Evolutionary conservation across 352 stramenopile genomes (phyloP), one percentile per base, ranked within the genome.

Genomic region (Globisporangium abappressorium): DNA sequence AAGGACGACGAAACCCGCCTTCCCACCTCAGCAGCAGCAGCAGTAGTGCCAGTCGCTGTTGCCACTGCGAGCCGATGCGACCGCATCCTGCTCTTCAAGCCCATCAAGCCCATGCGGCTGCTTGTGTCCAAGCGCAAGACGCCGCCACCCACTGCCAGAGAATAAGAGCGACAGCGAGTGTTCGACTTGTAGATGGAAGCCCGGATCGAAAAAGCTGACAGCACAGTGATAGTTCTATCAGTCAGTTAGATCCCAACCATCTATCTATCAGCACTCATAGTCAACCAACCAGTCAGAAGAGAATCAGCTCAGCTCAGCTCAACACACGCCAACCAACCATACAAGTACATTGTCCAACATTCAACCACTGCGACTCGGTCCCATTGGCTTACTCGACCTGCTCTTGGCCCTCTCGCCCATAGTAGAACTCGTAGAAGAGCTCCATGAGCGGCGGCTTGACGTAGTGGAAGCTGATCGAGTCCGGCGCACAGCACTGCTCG

Each of bases 391-490:
- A 51, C 43, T 51, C 43, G 43, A 51, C 18, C 18, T 51, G 20
- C 43, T 51, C 7, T 20, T 51, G 15, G 5, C 62, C 36, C 0
- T 49, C 20, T 43, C 64, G 18, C 43, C 18, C 64, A 71, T 94
- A 94, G 75, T 92, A 95, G 62, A 77, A 95, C 66, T 90, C 80
- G 68, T 93, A 91, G 68, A 94, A 93, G 24, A 90, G 66, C 24
- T 94, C 84, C 88, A 95, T 93, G 53, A 94, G 75, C 26, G 84
- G 87, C 30, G 84, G 84, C 68, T 93, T 94, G 63, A 96, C 76
- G 64, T 96, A 96, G 73, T 96, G 88, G 71, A 94, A 96, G 56
- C 69, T 91, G 55, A 96, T 84, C 22, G 78, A 83, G 71, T 94
- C 86, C 0, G 86, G 85, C 9, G 88, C 86, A 57, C 82, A 92